Conservation (phyloP, 331 rosid species). For the Quercus lobata region DNA sequence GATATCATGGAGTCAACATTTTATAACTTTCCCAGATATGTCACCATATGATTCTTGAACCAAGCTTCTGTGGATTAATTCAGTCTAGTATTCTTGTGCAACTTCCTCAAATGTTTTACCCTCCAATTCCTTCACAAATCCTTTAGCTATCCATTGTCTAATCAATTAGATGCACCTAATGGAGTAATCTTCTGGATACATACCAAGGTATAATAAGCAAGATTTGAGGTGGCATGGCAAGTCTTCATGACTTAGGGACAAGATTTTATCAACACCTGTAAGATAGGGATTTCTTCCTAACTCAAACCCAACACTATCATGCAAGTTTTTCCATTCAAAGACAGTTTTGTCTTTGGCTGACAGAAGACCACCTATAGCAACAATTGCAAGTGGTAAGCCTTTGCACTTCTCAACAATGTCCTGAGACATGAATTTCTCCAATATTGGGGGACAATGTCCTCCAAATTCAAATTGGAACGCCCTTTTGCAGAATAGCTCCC, state of each 20-base stretch:
- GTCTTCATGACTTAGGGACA: conserved; percentile 12
- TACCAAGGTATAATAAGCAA: conserved; percentile 18
- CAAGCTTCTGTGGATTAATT: conserved; percentile 12
- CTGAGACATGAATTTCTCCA: neutral
- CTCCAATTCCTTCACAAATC: neutral
- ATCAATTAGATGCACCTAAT: neutral
- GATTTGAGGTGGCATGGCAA: conserved; percentile 11
- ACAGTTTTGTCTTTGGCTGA: conserved; percentile 1
- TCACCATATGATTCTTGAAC: neutral
- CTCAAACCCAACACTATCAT: neutral
- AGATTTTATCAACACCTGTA: neutral
- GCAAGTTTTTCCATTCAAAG: conserved; percentile 14
- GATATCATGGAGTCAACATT: conserved; percentile 15
- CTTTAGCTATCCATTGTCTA: conserved; percentile 20
- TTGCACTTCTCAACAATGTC: conserved; percentile 13
- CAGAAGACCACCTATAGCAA: conserved; percentile 12
- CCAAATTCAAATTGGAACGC: neutral
- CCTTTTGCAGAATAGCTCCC: neutral
- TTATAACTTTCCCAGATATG: conserved; percentile 6
- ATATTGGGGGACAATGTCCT: neutral
- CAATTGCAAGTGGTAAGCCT: conserved; percentile 22
- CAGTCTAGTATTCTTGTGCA: conserved; percentile 19
- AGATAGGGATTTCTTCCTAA: conserved; percentile 11
- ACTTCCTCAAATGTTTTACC: neutral
- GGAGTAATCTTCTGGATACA: conserved; percentile 18